Evolutionary conservation across 805 yeast species (phyloP).

Genomic region (Wickerhamiella vanderwaltii): DNA sequence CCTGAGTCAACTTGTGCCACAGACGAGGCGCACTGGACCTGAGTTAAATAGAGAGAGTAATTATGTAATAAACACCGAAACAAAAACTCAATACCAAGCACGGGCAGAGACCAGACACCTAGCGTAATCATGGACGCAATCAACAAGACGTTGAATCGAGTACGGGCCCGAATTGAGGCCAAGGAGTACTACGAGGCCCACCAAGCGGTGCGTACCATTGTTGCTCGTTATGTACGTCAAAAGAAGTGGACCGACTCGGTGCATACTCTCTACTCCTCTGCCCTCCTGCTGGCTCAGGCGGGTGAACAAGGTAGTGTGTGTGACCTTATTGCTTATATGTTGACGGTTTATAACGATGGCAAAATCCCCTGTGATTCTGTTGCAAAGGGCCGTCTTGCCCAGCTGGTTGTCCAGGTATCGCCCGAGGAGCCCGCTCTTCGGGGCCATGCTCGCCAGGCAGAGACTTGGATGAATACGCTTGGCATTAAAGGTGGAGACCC

Average conservation of each 20-base stretch:
- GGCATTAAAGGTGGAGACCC: conserved; percentile 57
- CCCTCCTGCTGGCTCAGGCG: conserved; percentile 53
- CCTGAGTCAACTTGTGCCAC: too few species aligned
- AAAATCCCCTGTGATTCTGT: conserved; percentile 33
- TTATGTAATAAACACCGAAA: too few species aligned
- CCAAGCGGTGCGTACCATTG: conserved; percentile 82
- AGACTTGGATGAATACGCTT: conserved; percentile 44
- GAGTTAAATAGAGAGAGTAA: too few species aligned
- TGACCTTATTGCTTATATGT: conserved; percentile 58
- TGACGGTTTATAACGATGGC: conserved; percentile 54
- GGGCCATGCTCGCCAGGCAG: conserved; percentile 53
- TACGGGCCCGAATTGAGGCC: conserved; percentile 38
- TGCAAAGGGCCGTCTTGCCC: conserved; percentile 36
- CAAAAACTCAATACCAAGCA: too few species aligned
- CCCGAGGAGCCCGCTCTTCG: conserved; percentile 49
- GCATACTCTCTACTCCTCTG: conserved; percentile 60
- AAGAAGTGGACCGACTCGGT: conserved; percentile 59
- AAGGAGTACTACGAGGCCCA: conserved; percentile 91
- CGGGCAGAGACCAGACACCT: too few species aligned
- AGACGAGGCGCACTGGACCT: too few species aligned
- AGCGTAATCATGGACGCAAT: conserved; percentile 17
- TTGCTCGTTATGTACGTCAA: conserved; percentile 65
- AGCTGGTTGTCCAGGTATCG: conserved; percentile 34
- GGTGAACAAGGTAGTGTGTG: conserved; percentile 70
- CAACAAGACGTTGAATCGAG: conserved; percentile 20